Conservation (phyloP, 345 rosid genomes). For the Crucihimalaya himalaica region DNA sequence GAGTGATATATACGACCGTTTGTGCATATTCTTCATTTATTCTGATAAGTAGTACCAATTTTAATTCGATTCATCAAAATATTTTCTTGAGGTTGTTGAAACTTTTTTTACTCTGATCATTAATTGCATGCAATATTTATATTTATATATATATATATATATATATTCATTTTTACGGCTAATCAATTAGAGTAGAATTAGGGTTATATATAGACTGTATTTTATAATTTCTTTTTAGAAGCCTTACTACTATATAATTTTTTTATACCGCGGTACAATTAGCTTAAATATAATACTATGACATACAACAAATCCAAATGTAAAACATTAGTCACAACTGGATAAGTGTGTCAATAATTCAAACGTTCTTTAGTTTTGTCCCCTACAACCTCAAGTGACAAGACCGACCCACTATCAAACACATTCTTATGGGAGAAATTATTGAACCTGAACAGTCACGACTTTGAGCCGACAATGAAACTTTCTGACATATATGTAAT, state of each 20-base stretch:
- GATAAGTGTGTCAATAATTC: constrained; percentile 9
- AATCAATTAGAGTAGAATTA: no score
- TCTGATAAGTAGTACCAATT: neutral
- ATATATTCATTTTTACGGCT: no score
- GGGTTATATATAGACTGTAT: no score
- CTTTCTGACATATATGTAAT: constrained; percentile 5
- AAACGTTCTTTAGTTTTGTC: constrained; percentile 19
- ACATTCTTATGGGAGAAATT: constrained; percentile 20
- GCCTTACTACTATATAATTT: no score
- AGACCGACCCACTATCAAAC: constrained; percentile 30
- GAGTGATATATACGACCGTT: constrained; percentile 27
- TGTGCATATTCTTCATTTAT: neutral
- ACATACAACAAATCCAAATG: neutral
- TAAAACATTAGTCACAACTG: neutral
- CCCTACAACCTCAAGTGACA: constrained; percentile 34
- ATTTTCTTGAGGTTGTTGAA: neutral
- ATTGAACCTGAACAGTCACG: constrained; percentile 21
- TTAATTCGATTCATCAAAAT: neutral
- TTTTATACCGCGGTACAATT: neutral
- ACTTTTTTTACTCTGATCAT: neutral
- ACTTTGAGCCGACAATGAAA: constrained; percentile 27
- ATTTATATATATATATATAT: no score
- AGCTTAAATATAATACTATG: neutral
- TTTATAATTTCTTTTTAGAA: no score
- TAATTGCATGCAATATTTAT: no score